These are phyloP conservation scores for Boletus speciosus DNA, from an alignment of 768 basidiomycete genomes.

Conservation along the genomic window DNA sequence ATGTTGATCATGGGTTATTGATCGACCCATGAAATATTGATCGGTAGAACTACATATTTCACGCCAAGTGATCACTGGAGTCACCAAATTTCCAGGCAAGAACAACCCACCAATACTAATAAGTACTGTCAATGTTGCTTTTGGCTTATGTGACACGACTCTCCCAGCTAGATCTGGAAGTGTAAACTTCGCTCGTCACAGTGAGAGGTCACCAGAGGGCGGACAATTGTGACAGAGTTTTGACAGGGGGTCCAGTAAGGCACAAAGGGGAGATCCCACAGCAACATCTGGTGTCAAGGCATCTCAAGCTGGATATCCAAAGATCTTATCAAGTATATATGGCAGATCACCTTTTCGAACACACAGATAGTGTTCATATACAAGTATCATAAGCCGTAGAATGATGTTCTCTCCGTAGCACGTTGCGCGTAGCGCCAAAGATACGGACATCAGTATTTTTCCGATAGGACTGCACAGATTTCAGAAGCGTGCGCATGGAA, in stretches of 20 bases:
- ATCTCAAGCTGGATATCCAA: not conserved
- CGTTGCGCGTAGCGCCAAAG: not conserved
- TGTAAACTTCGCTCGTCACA: not conserved
- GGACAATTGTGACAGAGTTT: not conserved
- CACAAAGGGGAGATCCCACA: not conserved
- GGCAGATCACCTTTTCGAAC: not conserved
- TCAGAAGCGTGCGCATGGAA: conserved; percentile 3
- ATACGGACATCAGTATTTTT: conserved; percentile 50
- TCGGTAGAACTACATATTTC: too few relatives aligned
- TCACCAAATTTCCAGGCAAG: not conserved
- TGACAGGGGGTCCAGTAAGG: not conserved
- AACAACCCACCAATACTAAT: not conserved
- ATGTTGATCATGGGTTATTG: too few relatives aligned
- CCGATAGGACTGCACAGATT: conserved; percentile 52
- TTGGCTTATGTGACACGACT: not conserved
- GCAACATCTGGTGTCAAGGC: not conserved
- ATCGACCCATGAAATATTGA: not conserved
- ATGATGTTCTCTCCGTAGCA: not conserved
- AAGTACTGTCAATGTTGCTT: not conserved
- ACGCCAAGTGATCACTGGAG: too few relatives aligned
- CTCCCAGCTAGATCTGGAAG: not conserved
- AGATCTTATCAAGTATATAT: not conserved
- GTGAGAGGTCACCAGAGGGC: not conserved
- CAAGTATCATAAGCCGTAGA: not conserved
- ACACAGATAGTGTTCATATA: not conserved